Conservation (phyloP, 768 basidiomycete genomes). For the Trametes gibbosa region DNA sequence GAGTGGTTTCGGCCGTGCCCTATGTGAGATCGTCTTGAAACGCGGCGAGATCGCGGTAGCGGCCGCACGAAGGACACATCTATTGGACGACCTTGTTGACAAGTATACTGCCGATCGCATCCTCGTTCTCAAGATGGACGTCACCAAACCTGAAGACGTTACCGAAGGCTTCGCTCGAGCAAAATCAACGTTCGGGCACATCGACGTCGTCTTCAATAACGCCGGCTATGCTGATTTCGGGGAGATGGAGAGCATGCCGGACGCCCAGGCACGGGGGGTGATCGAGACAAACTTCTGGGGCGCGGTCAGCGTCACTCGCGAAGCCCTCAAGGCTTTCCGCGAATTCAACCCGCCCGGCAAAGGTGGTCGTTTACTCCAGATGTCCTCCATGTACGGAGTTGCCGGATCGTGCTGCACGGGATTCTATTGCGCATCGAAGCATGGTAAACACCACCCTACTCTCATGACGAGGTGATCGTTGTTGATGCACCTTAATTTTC, state of each 20-base stretch:
- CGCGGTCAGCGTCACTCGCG: constrained; percentile 29
- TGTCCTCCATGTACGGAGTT: constrained; percentile 30
- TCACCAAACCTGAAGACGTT: constrained; percentile 17
- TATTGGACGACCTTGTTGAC: constrained; percentile 22
- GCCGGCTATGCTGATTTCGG: constrained; percentile 20
- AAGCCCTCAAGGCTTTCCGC: constrained; percentile 35
- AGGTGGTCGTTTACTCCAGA: constrained; percentile 36
- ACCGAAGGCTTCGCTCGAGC: constrained; percentile 19
- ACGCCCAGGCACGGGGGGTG: constrained; percentile 13
- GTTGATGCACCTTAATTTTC: neutral
- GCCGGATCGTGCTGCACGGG: constrained; percentile 9
- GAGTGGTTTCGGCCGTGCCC: constrained; percentile 24
- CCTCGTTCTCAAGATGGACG: constrained; percentile 24
- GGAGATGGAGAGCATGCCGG: constrained; percentile 22
- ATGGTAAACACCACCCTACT: neutral
- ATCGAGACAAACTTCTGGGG: constrained; percentile 31
- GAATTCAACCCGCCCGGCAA: constrained; percentile 34
- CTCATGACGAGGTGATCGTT: no score
- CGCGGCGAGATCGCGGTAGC: constrained; percentile 26
- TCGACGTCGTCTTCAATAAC: constrained; percentile 31
- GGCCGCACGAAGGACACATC: constrained; percentile 22
- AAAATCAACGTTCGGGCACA: constrained; percentile 16
- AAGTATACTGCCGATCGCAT: constrained; percentile 17
- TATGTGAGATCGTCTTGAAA: constrained; percentile 23
- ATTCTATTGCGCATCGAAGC: constrained; percentile 10